Evolutionary conservation across 1,139 yeast species (phyloP).

Genomic region (Yamadazyma spencermartinsiae): DNA sequence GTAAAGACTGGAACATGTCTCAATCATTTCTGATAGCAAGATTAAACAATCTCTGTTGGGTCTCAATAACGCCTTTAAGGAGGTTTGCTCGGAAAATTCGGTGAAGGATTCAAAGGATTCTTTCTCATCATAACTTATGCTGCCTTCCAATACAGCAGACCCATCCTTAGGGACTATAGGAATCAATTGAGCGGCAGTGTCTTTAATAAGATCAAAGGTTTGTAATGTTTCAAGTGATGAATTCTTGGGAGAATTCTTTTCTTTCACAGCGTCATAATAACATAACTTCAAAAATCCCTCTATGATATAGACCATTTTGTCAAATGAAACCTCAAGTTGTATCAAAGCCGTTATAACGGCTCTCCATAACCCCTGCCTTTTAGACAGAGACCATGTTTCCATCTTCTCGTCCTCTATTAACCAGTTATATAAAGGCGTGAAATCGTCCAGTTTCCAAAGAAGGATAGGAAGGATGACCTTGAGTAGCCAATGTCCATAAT

Average conservation of each 20-base stretch:
- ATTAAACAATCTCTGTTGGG: slow-evolving; percentile 24
- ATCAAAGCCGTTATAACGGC: slow-evolving; percentile 21
- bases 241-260: slow-evolving; percentile 12
- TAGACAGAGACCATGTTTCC: slow-evolving; percentile 17
- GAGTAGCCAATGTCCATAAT: slow-evolving; percentile 26
- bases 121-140: slow-evolving; percentile 7
- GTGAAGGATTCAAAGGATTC: slow-evolving; percentile 8
- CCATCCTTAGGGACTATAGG: slow-evolving; percentile 12
- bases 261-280: slow-evolving; percentile 25
- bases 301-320: slow-evolving; percentile 17
- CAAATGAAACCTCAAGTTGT: slow-evolving; percentile 13
- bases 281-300: slow-evolving; percentile 26
- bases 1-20: slow-evolving; percentile 42
- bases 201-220: slow-evolving; percentile 31
- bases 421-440: slow-evolving; percentile 30
- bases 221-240: slow-evolving; percentile 31
- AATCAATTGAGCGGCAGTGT: slow-evolving; percentile 20
- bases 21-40: slow-evolving; percentile 27
- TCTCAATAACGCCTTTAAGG: slow-evolving; percentile 17
- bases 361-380: slow-evolving; percentile 24
- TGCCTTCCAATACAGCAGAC: slow-evolving; percentile 1
- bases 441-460: slow-evolving; percentile 20
- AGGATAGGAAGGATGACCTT: slow-evolving; percentile 34
- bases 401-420: slow-evolving; percentile 17
- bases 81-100: slow-evolving; percentile 10